Percentiles rank a stretch among this genome's conserved stretches.
These are phyloP conservation scores for Glonium stellatum DNA, from an alignment of 495 filamentous ascomycete species.

Conservation along the genomic window DNA sequence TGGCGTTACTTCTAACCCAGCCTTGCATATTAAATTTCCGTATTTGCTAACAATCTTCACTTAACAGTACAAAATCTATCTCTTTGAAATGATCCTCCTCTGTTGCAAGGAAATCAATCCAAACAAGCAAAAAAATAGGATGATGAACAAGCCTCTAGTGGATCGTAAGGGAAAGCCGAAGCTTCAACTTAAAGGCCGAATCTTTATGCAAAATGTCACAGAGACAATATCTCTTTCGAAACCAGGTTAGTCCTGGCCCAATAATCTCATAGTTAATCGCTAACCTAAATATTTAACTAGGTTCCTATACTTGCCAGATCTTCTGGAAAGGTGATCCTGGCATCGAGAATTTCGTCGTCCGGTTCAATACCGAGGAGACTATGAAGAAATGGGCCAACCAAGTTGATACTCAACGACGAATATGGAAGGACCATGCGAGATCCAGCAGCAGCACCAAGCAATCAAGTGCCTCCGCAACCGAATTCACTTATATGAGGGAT, in stretches of 20 bases:
- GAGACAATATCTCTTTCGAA: conserved; percentile 78
- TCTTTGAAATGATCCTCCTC: conserved; percentile 90
- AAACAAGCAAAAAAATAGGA: conserved; percentile 66
- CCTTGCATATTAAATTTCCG: too few species aligned
- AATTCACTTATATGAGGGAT: conserved; percentile 72
- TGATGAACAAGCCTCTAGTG: conserved; percentile 61
- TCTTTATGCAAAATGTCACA: conserved; percentile 99
- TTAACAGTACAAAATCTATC: conserved; percentile 86
- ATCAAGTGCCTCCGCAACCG: conserved; percentile 58
- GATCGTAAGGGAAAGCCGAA: conserved; percentile 70
- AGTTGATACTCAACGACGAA: conserved; percentile 53
- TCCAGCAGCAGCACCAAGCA: conserved; percentile 46
- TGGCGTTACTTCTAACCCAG: too few species aligned
- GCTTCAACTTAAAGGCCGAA: conserved; percentile 89
- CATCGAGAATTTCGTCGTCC: conserved; percentile 93
- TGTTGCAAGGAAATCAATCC: conserved; percentile 94
- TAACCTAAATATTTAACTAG: conserved; percentile 45
- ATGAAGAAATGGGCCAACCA: conserved; percentile 84
- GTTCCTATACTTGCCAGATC: conserved; percentile 89
- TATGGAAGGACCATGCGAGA: conserved; percentile 39
- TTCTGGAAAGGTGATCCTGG: conserved; percentile 98
- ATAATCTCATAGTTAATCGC: neutral
- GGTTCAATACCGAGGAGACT: conserved; percentile 78
- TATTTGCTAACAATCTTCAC: neutral
- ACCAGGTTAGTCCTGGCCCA: conserved; percentile 53